Percentiles rank a stretch among this genome's conserved stretches.
Conservation (phyloP, 1,139 yeast genomes). For the Kodamaea alishanica region DNA sequence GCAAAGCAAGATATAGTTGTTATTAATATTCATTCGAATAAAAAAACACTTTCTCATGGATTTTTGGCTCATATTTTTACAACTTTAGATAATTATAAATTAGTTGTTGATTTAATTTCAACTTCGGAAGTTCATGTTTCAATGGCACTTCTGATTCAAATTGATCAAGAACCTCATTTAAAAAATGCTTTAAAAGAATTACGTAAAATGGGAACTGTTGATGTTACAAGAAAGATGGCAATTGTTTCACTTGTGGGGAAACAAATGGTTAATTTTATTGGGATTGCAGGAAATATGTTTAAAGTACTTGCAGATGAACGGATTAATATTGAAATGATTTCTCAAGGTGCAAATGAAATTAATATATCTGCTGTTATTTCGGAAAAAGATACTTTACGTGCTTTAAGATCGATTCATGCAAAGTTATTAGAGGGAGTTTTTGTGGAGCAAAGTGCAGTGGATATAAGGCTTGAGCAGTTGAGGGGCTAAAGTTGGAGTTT, state of each 20-base stretch:
- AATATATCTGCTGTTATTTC: constrained; percentile 93
- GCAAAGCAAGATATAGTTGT: constrained; percentile 92
- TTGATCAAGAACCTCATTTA: constrained; percentile 56
- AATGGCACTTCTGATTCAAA: constrained; percentile 84
- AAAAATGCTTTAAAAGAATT: constrained; percentile 74
- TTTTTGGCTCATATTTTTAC: constrained; percentile 88
- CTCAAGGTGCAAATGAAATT: constrained; percentile 97
- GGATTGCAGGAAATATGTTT: constrained; percentile 97
- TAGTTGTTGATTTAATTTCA: constrained; percentile 92
- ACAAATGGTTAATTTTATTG: constrained; percentile 94
- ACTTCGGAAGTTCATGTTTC: constrained; percentile 98
- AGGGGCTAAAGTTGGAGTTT: constrained; percentile 14
- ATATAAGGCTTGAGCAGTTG: constrained; percentile 36
- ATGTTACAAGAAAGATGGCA: constrained; percentile 81
- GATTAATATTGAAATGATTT: constrained; percentile 94
- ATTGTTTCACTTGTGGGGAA: constrained; percentile 93
- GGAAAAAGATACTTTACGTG: constrained; percentile 77
- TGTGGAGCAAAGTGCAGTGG: constrained; percentile 36
- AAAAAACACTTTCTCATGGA: constrained; percentile 90
- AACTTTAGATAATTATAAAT: constrained; percentile 74
- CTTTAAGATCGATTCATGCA: constrained; percentile 81
- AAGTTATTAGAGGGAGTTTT: constrained; percentile 54
- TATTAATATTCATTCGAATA: constrained; percentile 87
- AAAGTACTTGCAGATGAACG: constrained; percentile 88
- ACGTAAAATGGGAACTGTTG: constrained; percentile 80